Evolutionary conservation across 1,284 basidiomycete genomes (phyloP).

Genomic region (Agroathelia rolfsii): DNA sequence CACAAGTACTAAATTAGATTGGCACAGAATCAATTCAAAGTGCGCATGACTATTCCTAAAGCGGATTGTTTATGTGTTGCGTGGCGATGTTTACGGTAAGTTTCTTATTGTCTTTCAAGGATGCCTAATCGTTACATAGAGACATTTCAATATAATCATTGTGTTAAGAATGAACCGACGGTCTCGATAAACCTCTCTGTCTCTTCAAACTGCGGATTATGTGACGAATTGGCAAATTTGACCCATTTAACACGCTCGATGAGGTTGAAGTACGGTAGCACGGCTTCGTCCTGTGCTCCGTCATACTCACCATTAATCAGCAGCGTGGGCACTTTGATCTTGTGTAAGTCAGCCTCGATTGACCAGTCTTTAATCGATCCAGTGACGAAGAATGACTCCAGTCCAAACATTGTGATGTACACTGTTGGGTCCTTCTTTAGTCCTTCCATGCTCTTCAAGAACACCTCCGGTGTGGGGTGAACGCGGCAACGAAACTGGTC

Average conservation of each 20-base stretch:
- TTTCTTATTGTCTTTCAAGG: too few relatives aligned
- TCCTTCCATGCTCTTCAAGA: too few relatives aligned
- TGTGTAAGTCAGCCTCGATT: conserved; percentile 7
- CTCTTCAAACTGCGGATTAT: conserved; percentile 21
- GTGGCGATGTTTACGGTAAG: too few relatives aligned
- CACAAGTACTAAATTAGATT: too few relatives aligned
- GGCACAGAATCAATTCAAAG: too few relatives aligned
- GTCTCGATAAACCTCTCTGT: conserved; percentile 15
- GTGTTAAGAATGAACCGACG: conserved; percentile 17
- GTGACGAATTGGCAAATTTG: conserved; percentile 18
- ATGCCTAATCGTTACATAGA: too few relatives aligned
- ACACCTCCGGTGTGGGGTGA: too few relatives aligned
- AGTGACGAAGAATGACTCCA: conserved; percentile 4
- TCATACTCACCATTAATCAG: conserved; percentile 9
- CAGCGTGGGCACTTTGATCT: conserved; percentile 8
- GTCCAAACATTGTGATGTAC: conserved; percentile 9
- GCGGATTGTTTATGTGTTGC: too few relatives aligned
- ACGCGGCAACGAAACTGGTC: too few relatives aligned
- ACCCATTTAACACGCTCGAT: conserved; percentile 15
- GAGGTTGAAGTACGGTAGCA: conserved; percentile 17
- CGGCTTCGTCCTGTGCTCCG: conserved; percentile 34
- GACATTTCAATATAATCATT: too few relatives aligned
- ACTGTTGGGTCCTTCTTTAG: conserved; percentile 8
- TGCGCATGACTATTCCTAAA: too few relatives aligned
- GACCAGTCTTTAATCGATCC: conserved; percentile 10